These are phyloP conservation scores for Selaginella tamariscina DNA, from an alignment of 75 land plant species.

Conservation along the genomic window DNA sequence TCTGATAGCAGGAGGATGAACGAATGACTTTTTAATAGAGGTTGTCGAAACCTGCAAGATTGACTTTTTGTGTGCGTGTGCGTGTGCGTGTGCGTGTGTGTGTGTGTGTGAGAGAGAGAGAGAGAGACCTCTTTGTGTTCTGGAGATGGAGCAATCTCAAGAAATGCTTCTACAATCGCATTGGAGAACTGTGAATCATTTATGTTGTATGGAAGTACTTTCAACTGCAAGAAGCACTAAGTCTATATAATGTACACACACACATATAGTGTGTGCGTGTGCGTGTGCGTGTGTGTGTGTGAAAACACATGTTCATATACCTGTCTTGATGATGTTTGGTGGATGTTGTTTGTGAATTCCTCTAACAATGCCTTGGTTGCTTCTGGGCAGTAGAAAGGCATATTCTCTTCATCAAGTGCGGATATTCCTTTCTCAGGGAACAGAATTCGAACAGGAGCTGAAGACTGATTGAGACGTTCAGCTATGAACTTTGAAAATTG, in stretches of 20 bases:
- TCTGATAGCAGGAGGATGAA: neutral
- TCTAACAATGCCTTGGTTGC: conserved; percentile 53
- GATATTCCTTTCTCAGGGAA: conserved; percentile 86
- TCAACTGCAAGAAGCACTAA: conserved; percentile 39
- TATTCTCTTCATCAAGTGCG: conserved; percentile 74
- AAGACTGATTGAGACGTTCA: conserved; percentile 53
- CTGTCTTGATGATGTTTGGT: conserved; percentile 49
- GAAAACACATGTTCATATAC: conserved; percentile 26
- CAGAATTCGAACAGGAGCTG: conserved; percentile 54
- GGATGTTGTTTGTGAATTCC: conserved; percentile 51
- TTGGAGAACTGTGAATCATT: conserved; percentile 81
- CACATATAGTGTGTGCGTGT: no score
- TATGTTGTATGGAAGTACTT: conserved; percentile 58
- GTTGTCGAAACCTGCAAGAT: no score
- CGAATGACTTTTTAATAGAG: neutral
- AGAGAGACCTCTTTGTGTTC: neutral
- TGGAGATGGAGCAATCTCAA: conserved; percentile 37
- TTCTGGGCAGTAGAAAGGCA: conserved; percentile 78
- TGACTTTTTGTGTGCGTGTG: no score
- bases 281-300: no score
- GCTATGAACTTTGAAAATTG: conserved; percentile 75
- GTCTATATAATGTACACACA: neutral
- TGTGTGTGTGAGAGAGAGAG: no score
- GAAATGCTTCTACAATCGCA: conserved; percentile 54
- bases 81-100: no score